Evolutionary conservation across 345 rosid species (phyloP).

Genomic region (Nephelium lappaceum): DNA sequence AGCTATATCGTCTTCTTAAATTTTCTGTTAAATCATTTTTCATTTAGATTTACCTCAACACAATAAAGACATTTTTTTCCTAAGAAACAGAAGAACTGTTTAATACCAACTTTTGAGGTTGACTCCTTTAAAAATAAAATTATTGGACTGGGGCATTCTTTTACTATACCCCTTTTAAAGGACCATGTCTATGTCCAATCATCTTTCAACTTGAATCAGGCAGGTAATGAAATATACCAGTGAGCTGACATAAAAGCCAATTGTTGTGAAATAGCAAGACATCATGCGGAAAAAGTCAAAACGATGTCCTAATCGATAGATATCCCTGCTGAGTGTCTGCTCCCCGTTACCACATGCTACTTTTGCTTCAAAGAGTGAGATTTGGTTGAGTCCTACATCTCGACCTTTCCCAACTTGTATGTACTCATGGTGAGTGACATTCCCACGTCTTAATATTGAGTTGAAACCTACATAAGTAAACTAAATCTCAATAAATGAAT

Average conservation of each 20-base stretch:
- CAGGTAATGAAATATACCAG: slow-evolving; percentile 58
- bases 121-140: not conserved
- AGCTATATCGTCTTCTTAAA: not conserved
- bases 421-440: slow-evolving; percentile 97
- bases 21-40: not conserved
- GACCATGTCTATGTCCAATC: not conserved
- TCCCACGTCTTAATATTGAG: slow-evolving; percentile 88
- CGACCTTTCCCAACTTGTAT: slow-evolving; percentile 99
- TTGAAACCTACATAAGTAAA: slow-evolving; percentile 68
- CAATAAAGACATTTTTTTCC: not conserved
- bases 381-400: slow-evolving; percentile 97
- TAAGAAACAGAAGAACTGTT: not conserved
- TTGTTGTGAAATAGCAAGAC: slow-evolving; percentile 84
- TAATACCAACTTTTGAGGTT: not conserved
- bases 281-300: slow-evolving; percentile 98
- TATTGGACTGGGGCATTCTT: not conserved
- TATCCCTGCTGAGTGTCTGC: slow-evolving; percentile 89
- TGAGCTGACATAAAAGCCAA: slow-evolving; percentile 88
- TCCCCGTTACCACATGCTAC: slow-evolving; percentile 99
- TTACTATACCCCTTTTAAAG: not conserved
- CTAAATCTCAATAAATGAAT: slow-evolving; percentile 15
- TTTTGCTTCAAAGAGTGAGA: slow-evolving; percentile 97
- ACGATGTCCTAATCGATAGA: slow-evolving; percentile 94
- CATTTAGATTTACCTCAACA: not conserved
- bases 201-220: slow-evolving; percentile 16